Conservation (phyloP, 257 asterid genomes). For the Misopates orontium region DNA sequence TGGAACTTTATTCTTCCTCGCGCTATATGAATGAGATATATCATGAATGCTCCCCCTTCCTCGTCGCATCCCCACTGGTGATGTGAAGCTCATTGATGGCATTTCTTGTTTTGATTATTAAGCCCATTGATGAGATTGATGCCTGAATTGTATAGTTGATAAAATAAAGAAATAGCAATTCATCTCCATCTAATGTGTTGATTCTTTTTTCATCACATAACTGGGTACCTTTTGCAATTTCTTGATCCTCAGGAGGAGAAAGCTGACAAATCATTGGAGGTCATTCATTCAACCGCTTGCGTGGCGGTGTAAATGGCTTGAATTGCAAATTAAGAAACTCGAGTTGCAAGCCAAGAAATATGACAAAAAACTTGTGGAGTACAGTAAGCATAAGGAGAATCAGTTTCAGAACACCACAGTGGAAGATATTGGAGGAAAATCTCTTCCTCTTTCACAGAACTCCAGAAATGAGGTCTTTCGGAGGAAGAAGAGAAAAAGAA, state of each 20-base stretch:
- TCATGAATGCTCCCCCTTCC: background rate
- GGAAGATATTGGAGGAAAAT: constrained; percentile 39
- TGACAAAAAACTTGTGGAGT: constrained; percentile 51
- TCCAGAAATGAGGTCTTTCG: constrained; percentile 32
- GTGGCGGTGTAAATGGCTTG: constrained; percentile 93
- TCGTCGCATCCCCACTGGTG: background rate
- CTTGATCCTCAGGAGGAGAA: constrained; percentile 53
- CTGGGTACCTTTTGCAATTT: constrained; percentile 17
- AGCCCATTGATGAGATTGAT: background rate
- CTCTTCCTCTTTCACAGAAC: constrained; percentile 44
- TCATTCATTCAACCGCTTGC: constrained; percentile 52
- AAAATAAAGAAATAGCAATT: background rate
- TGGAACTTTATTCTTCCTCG: no score
- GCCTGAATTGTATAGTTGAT: background rate
- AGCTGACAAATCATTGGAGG: constrained; percentile 73
- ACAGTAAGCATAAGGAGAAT: constrained; percentile 33
- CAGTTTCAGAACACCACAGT: constrained; percentile 29
- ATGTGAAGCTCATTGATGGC: background rate
- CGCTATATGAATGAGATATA: background rate
- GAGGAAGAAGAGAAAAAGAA: constrained; percentile 69
- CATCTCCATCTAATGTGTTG: constrained; percentile 10
- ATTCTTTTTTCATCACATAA: background rate
- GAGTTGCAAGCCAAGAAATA: constrained; percentile 47
- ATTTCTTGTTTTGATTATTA: no score
- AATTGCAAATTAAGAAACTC: constrained; percentile 64